Percentiles rank a stretch among this genome's conserved stretches.
Conservation (phyloP, 192 early-diverging fungal genomes). For the Polychytrium aggregatum region DNA sequence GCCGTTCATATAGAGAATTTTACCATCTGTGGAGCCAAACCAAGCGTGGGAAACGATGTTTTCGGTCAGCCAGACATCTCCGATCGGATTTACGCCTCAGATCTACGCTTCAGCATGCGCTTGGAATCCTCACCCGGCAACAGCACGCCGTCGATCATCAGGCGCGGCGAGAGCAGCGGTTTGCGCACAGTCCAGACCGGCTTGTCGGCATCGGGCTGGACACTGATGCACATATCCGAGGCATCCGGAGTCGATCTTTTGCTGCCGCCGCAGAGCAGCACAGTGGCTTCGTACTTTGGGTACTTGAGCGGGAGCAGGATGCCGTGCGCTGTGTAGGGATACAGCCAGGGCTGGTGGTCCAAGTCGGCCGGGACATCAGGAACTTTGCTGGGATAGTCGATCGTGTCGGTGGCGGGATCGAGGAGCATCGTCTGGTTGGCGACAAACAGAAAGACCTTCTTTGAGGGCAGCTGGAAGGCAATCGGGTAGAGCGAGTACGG, state of each 20-base stretch:
- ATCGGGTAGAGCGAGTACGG: slow-evolving; percentile 12
- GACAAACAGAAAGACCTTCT: slow-evolving; percentile 24
- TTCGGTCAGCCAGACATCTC: too few relatives aligned
- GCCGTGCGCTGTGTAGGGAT: slow-evolving; percentile 19
- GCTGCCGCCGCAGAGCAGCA: slow-evolving; percentile 24
- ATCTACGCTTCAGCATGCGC: too few relatives aligned
- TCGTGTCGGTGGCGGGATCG: not conserved
- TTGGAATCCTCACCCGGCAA: slow-evolving; percentile 13
- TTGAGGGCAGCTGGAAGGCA: slow-evolving; percentile 19
- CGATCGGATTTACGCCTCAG: too few relatives aligned
- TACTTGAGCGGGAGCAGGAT: slow-evolving; percentile 18
- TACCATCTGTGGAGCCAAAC: too few relatives aligned
- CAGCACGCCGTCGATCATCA: slow-evolving; percentile 22
- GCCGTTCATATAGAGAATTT: slow-evolving; percentile 21
- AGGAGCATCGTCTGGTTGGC: slow-evolving; percentile 2
- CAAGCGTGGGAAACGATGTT: too few relatives aligned
- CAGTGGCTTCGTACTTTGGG: slow-evolving; percentile 5
- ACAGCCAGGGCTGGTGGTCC: slow-evolving; percentile 13
- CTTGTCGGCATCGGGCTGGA: slow-evolving; percentile 10
- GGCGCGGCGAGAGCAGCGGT: slow-evolving; percentile 9
- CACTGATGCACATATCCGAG: slow-evolving; percentile 6
- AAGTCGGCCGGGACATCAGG: slow-evolving; percentile 7
- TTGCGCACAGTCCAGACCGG: slow-evolving; percentile 10
- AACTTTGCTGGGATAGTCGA: not conserved
- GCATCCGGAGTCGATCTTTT: slow-evolving; percentile 1